These are phyloP conservation scores for Mallotus nudiflorus DNA, from an alignment of 345 rosid genomes.

Conservation along the genomic window DNA sequence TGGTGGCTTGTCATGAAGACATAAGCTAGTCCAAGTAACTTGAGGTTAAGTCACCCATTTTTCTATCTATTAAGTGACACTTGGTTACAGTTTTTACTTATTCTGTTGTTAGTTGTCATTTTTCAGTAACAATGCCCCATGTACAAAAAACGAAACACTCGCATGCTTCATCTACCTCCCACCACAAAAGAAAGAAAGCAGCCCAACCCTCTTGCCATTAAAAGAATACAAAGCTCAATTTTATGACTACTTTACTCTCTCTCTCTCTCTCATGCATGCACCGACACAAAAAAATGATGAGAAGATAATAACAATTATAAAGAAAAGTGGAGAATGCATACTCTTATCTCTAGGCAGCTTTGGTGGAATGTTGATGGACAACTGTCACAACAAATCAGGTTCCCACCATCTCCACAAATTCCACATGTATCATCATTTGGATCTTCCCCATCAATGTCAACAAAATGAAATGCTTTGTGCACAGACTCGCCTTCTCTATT, in stretches of 20 bases:
- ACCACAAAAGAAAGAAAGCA: too few relatives aligned
- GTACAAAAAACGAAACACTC: too few relatives aligned
- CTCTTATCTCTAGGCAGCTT: slow-evolving; percentile 76
- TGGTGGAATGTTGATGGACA: slow-evolving; percentile 98
- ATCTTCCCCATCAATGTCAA: slow-evolving; percentile 68
- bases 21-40: too few relatives aligned
- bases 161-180: too few relatives aligned
- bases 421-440: slow-evolving; percentile 97
- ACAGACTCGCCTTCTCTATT: slow-evolving; percentile 58
- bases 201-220: too few relatives aligned
- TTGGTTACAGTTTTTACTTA: background rate
- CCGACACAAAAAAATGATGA: background rate
- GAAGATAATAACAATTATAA: background rate
- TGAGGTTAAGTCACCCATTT: background rate
- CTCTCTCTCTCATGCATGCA: background rate
- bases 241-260: too few relatives aligned
- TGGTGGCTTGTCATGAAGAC: background rate
- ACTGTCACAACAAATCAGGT: slow-evolving; percentile 84
- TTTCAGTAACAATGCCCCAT: too few relatives aligned
- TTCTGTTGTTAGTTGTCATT: too few relatives aligned
- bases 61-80: background rate
- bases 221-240: too few relatives aligned
- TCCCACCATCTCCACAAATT: slow-evolving; percentile 96
- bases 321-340: slow-evolving; percentile 31
- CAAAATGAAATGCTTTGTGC: slow-evolving; percentile 57